A percentile compares a stretch with the other conserved stretches of the same genome.
phyloP scores from a whole-genome alignment of 2,329 filamentous ascomycete species.

The Chaetomium sp. region DNA sequence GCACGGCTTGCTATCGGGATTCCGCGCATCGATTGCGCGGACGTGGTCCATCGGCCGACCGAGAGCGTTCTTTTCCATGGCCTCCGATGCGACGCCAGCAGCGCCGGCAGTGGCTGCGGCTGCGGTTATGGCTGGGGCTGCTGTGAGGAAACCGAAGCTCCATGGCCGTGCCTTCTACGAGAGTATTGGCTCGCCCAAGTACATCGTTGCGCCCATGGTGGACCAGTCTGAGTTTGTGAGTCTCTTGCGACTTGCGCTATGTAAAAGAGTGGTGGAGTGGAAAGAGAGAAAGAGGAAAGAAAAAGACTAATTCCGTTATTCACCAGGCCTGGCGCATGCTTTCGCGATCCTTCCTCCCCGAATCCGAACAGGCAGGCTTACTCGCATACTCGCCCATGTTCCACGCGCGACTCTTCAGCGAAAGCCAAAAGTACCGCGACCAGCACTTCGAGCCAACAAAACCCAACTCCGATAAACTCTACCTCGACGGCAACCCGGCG shows the following conservation, averaged over 20 bases:
- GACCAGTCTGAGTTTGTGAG: conserved; percentile 96
- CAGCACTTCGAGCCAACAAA: conserved; percentile 75
- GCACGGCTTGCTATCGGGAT: conserved; percentile 5
- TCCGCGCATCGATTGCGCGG: conserved; percentile 24
- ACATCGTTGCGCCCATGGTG: conserved; percentile 94
- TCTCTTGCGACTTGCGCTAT: conserved; percentile 26
- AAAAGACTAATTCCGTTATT: background rate
- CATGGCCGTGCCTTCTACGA: conserved; percentile 90
- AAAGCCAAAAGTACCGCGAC: conserved; percentile 74
- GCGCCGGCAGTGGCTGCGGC: conserved; percentile 20
- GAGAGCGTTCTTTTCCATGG: conserved; percentile 22
- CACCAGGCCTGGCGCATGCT: conserved; percentile 91
- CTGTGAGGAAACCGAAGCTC: conserved; percentile 57
- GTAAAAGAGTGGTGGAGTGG: background rate
- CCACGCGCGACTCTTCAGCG: conserved; percentile 84
- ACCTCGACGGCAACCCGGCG: conserved; percentile 83
- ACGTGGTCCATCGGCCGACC: conserved; percentile 3
- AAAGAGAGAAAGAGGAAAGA: background rate
- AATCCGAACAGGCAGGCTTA: conserved; percentile 63
- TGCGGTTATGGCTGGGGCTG: background rate
- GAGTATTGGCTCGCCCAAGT: conserved; percentile 88
- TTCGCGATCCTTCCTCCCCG: conserved; percentile 84
- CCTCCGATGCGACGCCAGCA: conserved; percentile 22
- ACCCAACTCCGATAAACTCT: conserved; percentile 44
- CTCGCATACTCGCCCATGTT: conserved; percentile 96